Conservation (phyloP, 2,329 filamentous ascomycete species). For the Chaetomium sp. region DNA sequence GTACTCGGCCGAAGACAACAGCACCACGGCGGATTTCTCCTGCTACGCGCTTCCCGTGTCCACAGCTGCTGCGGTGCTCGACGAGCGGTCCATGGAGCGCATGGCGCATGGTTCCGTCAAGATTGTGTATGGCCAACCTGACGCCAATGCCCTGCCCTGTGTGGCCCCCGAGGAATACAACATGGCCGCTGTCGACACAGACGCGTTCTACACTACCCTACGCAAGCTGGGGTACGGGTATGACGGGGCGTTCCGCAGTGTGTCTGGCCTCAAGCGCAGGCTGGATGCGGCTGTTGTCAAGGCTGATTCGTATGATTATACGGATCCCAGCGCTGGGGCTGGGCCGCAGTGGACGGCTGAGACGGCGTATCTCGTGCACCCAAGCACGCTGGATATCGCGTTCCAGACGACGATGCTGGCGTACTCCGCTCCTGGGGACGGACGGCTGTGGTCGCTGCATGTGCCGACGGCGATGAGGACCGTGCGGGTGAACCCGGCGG, state of each 20-base stretch:
- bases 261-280: no score
- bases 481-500: neutral
- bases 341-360: neutral
- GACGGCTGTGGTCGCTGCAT: neutral
- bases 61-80: no score
- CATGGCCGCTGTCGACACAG: neutral
- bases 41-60: no score
- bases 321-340: no score
- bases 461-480: neutral
- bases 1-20: no score
- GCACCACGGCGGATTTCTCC: no score
- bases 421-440: neutral
- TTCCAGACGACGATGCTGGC: neutral
- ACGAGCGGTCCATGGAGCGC: no score
- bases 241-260: neutral
- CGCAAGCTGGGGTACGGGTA: neutral
- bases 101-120: no score
- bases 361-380: neutral
- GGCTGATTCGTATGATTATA: no score
- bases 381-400: neutral
- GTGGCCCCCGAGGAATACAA: neutral
- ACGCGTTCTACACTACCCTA: neutral
- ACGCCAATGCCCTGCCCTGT: neutral
- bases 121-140: no score
- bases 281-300: no score